Base-by-base conservation (phyloP, 2,329 filamentous ascomycete genomes). In the Chaetomiaceae sp. region DNA sequence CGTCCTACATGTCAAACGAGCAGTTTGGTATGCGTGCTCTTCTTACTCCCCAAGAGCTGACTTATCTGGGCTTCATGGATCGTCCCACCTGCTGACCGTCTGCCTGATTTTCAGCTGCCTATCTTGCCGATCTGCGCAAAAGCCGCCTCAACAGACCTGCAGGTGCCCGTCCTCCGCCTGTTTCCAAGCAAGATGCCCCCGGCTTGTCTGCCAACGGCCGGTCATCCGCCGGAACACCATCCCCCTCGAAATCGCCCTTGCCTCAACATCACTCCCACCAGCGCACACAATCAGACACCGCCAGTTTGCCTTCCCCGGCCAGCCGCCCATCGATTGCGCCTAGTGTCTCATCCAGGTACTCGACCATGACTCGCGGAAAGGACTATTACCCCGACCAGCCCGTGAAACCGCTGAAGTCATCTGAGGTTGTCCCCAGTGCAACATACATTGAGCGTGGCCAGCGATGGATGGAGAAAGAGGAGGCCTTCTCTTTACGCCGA, bases 381-480 rank as follows among this genome's bases (percentile, higher is more conserved):
- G 79, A 82, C 62, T 81, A 81, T 65, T 80, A 78, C 59, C 75
- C 77, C 4, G 68, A 72, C 33, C 69, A 68, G 19, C 63, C 74
- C 4, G 64, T 65, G 3, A 58, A 69, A 27, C 76, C 79, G 14
- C 64, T 83, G 53, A 83, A 75, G 58, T 79, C 82, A 1, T 80
- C 78, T 2, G 77, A 83, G 47, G 77, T 86, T 45, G 82, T 86
- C 15, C 81, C 83, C 6, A 87, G 78, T 55, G 75, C 82, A 39
- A 82, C 80, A 7, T 91, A 91, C 67, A 84, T 88, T 52, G 88
- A 91, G 68, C 80, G 83, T 53, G 86, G 85, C 17, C 81, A 84
- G 65, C 75, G 87, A 62, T 89, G 87, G 85, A 88, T 89, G 81
- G 88, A 91, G 68, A 88, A 87, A 67, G 86, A 90, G 65, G 88